phyloP scores from a whole-genome alignment of 1,284 basidiomycete genomes.

The Ganoderma resinaceum region DNA sequence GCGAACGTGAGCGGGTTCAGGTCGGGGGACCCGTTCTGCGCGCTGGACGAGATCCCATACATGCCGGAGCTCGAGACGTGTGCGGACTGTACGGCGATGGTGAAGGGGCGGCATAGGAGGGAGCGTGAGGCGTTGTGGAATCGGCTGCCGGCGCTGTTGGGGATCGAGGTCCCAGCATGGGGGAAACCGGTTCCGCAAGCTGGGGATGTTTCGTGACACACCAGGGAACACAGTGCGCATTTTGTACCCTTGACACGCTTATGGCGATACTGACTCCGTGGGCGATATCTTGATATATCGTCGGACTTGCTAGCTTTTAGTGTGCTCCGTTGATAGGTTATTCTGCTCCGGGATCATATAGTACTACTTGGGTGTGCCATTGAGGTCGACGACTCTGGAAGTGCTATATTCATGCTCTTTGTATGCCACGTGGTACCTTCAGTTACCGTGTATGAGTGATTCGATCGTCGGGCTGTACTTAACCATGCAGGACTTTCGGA shows the following conservation, averaged over 20 bases:
- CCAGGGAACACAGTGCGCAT: background rate
- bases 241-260: background rate
- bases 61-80: background rate
- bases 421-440: too few species aligned
- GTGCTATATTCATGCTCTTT: too few species aligned
- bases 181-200: background rate
- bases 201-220: background rate
- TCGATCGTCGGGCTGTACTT: too few species aligned
- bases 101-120: background rate
- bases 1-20: background rate
- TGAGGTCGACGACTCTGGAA: too few species aligned
- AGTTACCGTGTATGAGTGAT: too few species aligned
- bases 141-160: constrained; percentile 6
- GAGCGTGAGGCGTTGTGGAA: constrained; percentile 12
- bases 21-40: background rate
- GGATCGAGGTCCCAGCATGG: constrained; percentile 8
- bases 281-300: background rate
- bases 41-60: background rate
- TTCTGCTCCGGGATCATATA: too few species aligned
- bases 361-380: too few species aligned
- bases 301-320: background rate
- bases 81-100: background rate
- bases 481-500: too few species aligned
- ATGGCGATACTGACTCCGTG: background rate
- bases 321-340: background rate